These are phyloP conservation scores for Gynostemma pentaphyllum DNA, from an alignment of 306 rosid species.

Conservation along the genomic window DNA sequence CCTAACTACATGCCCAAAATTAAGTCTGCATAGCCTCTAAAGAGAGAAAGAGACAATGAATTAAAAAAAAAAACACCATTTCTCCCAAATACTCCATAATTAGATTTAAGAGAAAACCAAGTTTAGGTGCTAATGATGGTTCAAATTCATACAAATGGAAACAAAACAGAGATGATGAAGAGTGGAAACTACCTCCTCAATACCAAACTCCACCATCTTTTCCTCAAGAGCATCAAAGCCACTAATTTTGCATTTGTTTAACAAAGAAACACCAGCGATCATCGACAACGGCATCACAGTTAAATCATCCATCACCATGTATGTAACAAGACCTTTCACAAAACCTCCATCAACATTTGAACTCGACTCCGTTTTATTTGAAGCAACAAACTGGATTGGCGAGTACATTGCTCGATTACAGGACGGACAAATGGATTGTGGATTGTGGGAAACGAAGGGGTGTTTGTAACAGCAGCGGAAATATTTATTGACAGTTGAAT, in stretches of 20 bases:
- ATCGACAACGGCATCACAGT: no score
- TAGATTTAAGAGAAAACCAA: no score
- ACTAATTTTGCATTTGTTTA: slow-evolving; percentile 19
- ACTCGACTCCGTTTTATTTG: neutral
- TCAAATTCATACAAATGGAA: no score
- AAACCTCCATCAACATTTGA: neutral
- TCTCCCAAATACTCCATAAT: neutral
- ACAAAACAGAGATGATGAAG: neutral
- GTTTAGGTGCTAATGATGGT: neutral
- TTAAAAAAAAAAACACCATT: no score
- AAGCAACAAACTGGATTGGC: neutral
- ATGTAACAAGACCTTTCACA: slow-evolving; percentile 27
- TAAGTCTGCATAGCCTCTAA: no score
- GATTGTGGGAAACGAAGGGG: neutral
- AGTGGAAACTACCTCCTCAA: slow-evolving; percentile 11
- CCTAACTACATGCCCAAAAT: no score
- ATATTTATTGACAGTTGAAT: neutral
- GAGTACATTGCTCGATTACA: accelerated
- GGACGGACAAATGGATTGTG: neutral
- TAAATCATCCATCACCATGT: no score
- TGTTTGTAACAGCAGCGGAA: neutral
- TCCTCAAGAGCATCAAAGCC: slow-evolving; percentile 12
- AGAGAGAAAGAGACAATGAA: no score
- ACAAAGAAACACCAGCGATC: slow-evolving; percentile 5
- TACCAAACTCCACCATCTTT: no score